Percentiles rank a stretch among this genome's conserved stretches.
Evolutionary conservation across 495 filamentous ascomycete genomes (phyloP).

Genomic region (Bombardia bombarda): DNA sequence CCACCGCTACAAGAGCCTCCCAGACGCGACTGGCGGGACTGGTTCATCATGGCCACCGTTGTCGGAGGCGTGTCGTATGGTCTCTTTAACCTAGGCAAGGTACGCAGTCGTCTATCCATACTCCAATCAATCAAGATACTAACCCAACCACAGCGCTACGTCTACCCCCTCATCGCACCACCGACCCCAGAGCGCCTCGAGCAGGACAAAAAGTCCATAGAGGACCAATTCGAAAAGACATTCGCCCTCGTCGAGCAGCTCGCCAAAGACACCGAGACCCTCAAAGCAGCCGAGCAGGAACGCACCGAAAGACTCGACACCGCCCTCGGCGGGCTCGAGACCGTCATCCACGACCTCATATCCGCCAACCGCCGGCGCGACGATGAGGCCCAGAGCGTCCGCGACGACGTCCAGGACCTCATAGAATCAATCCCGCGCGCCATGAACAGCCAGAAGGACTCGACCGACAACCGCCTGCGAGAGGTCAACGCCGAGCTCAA

Average conservation of each 20-base stretch:
- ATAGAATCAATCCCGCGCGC: slow-evolving; percentile 82
- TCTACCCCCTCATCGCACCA: slow-evolving; percentile 81
- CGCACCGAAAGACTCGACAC: slow-evolving; percentile 79
- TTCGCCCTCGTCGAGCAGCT: slow-evolving; percentile 90
- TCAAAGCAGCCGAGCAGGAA: slow-evolving; percentile 77
- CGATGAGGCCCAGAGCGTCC: slow-evolving; percentile 73
- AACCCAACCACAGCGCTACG: slow-evolving; percentile 62
- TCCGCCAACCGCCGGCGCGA: slow-evolving; percentile 68
- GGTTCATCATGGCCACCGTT: slow-evolving; percentile 96
- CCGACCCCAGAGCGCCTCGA: slow-evolving; percentile 90
- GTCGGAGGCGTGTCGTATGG: slow-evolving; percentile 80
- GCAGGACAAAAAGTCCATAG: slow-evolving; percentile 84
- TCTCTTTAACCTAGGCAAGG: slow-evolving; percentile 80
- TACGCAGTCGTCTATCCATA: slow-evolving; percentile 26
- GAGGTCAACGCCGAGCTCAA: slow-evolving; percentile 84
- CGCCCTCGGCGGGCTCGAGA: slow-evolving; percentile 76
- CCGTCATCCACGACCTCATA: slow-evolving; percentile 72
- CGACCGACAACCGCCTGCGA: slow-evolving; percentile 68
- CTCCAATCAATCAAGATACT: not conserved
- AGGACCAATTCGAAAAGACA: slow-evolving; percentile 83
- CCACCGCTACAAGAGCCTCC: slow-evolving; percentile 58
- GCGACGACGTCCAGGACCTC: slow-evolving; percentile 77
- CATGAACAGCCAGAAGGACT: slow-evolving; percentile 76
- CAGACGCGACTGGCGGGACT: slow-evolving; percentile 91
- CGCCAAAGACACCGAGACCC: slow-evolving; percentile 72